Evolutionary conservation across 2,329 filamentous ascomycete species (phyloP).

Genomic region (Penicillium sp.): DNA sequence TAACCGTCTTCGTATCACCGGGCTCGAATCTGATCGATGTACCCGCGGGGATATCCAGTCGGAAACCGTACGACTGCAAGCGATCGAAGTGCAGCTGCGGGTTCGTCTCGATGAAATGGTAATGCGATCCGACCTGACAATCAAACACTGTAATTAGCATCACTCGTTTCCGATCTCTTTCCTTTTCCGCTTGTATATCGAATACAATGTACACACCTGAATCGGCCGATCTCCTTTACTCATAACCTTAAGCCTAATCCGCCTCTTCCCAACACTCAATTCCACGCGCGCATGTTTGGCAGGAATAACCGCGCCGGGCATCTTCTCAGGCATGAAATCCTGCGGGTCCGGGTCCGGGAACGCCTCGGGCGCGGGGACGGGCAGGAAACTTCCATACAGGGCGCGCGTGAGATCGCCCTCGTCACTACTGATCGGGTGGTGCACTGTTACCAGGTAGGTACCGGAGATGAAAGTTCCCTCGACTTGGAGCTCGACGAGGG

Average conservation of each 20-base stretch:
- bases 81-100: slow-evolving; percentile 87
- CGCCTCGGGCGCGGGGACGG: slow-evolving; percentile 65
- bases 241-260: slow-evolving; percentile 73
- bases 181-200: no score
- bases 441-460: slow-evolving; percentile 91
- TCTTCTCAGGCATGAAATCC: slow-evolving; percentile 66
- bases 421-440: slow-evolving; percentile 81
- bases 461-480: slow-evolving; percentile 90
- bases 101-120: slow-evolving; percentile 95
- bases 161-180: neutral
- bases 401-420: slow-evolving; percentile 85
- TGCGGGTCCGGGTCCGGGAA: slow-evolving; percentile 66
- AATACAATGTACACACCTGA: slow-evolving; percentile 57
- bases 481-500: slow-evolving; percentile 82
- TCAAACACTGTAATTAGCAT: neutral
- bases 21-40: slow-evolving; percentile 94
- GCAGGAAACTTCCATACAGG: slow-evolving; percentile 87
- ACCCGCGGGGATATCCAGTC: slow-evolving; percentile 85
- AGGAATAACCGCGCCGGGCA: slow-evolving; percentile 77
- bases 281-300: slow-evolving; percentile 65
- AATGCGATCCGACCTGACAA: slow-evolving; percentile 75
- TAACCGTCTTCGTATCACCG: slow-evolving; percentile 86
- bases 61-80: slow-evolving; percentile 74
- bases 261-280: slow-evolving; percentile 71
- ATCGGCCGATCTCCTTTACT: slow-evolving; percentile 88